These are phyloP conservation scores for Rubia peregrina DNA, from an alignment of 305 asterid species.

Conservation along the genomic window DNA sequence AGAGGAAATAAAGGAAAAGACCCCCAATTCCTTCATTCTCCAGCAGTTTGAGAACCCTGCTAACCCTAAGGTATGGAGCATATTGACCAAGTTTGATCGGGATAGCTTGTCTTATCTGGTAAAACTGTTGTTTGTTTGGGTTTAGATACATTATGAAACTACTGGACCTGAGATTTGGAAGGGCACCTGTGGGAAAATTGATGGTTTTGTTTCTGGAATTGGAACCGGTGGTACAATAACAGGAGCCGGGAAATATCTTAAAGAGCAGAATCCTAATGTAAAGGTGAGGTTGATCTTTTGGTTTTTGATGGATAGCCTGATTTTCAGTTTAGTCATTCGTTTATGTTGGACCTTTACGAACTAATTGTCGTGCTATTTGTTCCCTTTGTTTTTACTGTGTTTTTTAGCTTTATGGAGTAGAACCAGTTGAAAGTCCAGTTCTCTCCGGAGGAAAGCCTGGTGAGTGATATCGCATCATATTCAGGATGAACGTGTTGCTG, in stretches of 20 bases:
- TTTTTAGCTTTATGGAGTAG: constrained; percentile 70
- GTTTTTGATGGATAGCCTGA: neutral
- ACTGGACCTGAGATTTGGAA: constrained; percentile 97
- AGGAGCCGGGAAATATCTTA: constrained; percentile 78
- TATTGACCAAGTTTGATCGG: neutral
- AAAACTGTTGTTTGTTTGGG: neutral
- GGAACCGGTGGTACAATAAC: constrained; percentile 99
- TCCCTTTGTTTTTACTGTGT: constrained; percentile 5
- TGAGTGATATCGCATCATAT: constrained; percentile 26
- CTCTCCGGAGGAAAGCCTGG: constrained; percentile 97
- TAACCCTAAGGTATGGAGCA: constrained; percentile 61
- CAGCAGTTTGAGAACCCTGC: constrained; percentile 89
- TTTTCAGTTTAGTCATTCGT: neutral
- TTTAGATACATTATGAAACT: constrained; percentile 85
- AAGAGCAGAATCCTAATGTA: constrained; percentile 70
- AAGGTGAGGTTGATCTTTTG: constrained; percentile 39
- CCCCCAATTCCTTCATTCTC: constrained; percentile 78
- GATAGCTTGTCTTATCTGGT: neutral
- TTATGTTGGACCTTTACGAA: neutral
- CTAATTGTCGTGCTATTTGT: neutral
- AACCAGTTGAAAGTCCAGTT: constrained; percentile 82
- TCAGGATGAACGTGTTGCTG: constrained; percentile 1
- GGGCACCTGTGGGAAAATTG: constrained; percentile 69
- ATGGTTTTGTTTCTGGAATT: constrained; percentile 79
- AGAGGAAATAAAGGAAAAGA: constrained; percentile 66